Evolutionary conservation across 108 stramenopile species (phyloP).

Genomic region (Poteriospumella lacustris): DNA sequence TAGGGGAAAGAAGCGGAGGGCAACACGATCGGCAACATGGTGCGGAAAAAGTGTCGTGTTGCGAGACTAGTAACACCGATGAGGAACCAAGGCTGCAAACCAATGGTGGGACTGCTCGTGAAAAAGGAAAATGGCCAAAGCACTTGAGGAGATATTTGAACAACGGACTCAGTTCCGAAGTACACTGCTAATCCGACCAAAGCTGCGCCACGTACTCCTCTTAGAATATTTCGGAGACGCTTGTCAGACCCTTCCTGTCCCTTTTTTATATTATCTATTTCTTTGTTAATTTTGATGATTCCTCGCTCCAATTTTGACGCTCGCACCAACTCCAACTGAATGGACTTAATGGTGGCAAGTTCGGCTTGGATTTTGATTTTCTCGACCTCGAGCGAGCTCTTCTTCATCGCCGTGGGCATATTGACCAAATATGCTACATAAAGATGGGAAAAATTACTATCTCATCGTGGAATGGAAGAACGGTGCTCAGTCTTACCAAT

Average conservation of each 20-base stretch:
- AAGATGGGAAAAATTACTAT: too few relatives aligned
- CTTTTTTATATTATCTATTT: not conserved
- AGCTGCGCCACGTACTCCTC: not conserved
- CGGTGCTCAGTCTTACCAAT: too few relatives aligned
- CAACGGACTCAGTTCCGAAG: not conserved
- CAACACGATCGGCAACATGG: not conserved
- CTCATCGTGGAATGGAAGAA: too few relatives aligned
- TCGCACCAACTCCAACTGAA: constrained; percentile 26
- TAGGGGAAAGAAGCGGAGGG: not conserved
- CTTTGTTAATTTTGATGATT: constrained; percentile 26
- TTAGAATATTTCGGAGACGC: not conserved
- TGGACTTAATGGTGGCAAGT: not conserved
- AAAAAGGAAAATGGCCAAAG: not conserved
- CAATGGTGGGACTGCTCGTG: not conserved
- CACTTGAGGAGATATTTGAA: not conserved
- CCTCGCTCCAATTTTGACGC: not conserved
- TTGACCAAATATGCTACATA: too few relatives aligned
- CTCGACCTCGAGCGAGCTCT: not conserved
- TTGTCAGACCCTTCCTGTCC: too few relatives aligned
- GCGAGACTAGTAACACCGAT: not conserved
- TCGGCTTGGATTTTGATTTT: not conserved
- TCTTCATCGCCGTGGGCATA: too few relatives aligned
- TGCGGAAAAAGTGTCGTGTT: not conserved
- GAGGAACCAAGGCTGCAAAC: not conserved
- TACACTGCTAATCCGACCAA: not conserved